Conservation (phyloP, 345 rosid species). For the Eucalyptus globulus region DNA sequence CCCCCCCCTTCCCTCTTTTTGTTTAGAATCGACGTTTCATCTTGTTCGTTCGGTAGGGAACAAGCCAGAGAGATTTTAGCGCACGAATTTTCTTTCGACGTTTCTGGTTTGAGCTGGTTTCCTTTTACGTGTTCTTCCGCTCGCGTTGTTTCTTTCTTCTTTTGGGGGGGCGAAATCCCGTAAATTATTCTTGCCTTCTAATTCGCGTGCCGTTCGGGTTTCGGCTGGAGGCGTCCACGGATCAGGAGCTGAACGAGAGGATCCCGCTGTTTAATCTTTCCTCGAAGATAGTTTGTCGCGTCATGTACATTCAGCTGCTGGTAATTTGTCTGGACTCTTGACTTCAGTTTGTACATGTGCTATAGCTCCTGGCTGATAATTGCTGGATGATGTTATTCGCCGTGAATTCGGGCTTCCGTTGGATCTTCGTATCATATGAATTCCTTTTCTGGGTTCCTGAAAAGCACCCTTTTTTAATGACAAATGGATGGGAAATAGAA, state of each 20-base stretch:
- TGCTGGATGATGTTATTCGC: background rate
- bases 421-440: background rate
- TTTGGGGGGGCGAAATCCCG: background rate
- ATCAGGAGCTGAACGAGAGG: constrained; percentile 56
- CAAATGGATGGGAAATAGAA: background rate
- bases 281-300: constrained; percentile 76
- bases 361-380: no score
- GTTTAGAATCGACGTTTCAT: background rate
- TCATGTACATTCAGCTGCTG: constrained; percentile 55
- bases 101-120: background rate
- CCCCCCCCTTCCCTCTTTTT: background rate
- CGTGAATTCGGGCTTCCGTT: background rate
- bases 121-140: background rate
- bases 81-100: background rate
- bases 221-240: constrained; percentile 80
- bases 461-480: background rate
- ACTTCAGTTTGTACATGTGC: background rate
- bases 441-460: background rate
- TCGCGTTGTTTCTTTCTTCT: background rate
- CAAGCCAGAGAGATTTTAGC: background rate
- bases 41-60: background rate
- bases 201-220: background rate
- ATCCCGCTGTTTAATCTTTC: constrained; percentile 56
- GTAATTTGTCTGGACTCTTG: constrained; percentile 10
- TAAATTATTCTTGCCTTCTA: background rate